Evolutionary conservation across 2,329 filamentous ascomycete genomes (phyloP), one percentile per base, ranked within the genome.

Genomic region (Verticillium dahliae): DNA sequence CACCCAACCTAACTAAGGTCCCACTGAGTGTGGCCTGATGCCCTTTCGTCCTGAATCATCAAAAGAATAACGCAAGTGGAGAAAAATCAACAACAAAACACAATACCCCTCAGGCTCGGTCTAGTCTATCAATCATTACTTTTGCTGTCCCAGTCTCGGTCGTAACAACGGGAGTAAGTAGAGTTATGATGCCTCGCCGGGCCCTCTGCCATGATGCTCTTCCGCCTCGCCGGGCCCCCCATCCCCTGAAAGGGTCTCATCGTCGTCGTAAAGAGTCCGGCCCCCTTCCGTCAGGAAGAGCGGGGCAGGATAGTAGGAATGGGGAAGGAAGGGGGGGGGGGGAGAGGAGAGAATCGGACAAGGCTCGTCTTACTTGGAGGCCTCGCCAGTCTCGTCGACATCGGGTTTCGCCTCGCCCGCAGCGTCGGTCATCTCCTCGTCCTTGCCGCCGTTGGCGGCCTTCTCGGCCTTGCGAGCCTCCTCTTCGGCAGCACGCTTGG

Each of bases 371-470:
- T 69, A 68, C 67, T 69, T 69, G 54, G 67, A 61, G 52, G 70
- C 70, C 57, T 72, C 74, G 45, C 69, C 64, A 41, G 75, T 69
- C 68, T 81, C 80, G 66, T 84, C 81, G 9, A 70, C 76, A 68
- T 85, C 82, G 22, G 81, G 71, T 74, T 82, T 81, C 37, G 76
- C 69, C 61, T 87, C 85, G 18, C 45, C 45, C n/a, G 15, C 45
- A 18, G 83, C 85, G 68, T 88, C 85, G 66, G 84, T 80, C 85
- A 88, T 88, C 68, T 86, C 85, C 71, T 85, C 82, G 67, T 88
- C 85, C 69, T 80, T 82, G 67, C 71, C 73, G 63, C 73, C 75
- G 65, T 82, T 74, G 27, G 74, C 72, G 27, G 76, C 73, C 74
- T 84, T 83, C 65, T 82, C 80, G 22, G 74, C 78, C 74, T 84